Evolutionary conservation across 345 rosid species (phyloP), one percentile per base, ranked within the genome.

Genomic region (Jatropha curcas): DNA sequence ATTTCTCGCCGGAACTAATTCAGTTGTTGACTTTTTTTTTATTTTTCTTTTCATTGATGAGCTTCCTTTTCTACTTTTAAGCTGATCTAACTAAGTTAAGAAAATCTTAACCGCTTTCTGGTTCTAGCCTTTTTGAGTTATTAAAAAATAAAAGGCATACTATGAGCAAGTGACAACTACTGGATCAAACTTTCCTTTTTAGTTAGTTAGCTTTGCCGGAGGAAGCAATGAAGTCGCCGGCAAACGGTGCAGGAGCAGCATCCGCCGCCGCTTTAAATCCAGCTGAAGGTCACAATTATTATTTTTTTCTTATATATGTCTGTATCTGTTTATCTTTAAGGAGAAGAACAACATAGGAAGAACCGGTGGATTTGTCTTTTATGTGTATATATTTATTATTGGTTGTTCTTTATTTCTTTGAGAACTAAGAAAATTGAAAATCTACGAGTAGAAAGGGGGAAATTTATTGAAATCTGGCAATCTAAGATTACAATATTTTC

Each of bases 231-330:
- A 86, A 86, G 82, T 60, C 76, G 27, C 82, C 86, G 73, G 76
- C 80, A 1, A 77, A 20, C 83, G 79, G 74, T 33, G 79, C 81
- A 41, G 89, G 79, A 60, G 30, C 69, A 12, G 65, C 80, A 35
- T 20, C 79, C 13, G 34, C 75, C n/a, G 1, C 72, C 31, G 52
- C 37, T 39, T 8, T 46, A 7, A 78, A 66, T 78, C 65, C 71
- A 7, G 70, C 78, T 58, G 88, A 86, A 84, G 87, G 90, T 83
- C 20, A n/a, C n/a, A n/a, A n/a, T 58, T 60, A 62, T 70, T 58
- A 31, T 76, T 63, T 72, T 30, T 58, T 37, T 17, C 17, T 16
- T 3, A 2, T 24, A 7, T 56, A 30, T 37, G 39, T 50, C 5
- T 74, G 5, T 63, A 13, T 71, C 17, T 59, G 33, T 68, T 50